These are phyloP conservation scores for Neobulgaria alba DNA, from an alignment of 2,329 filamentous ascomycete species.

Conservation along the genomic window DNA sequence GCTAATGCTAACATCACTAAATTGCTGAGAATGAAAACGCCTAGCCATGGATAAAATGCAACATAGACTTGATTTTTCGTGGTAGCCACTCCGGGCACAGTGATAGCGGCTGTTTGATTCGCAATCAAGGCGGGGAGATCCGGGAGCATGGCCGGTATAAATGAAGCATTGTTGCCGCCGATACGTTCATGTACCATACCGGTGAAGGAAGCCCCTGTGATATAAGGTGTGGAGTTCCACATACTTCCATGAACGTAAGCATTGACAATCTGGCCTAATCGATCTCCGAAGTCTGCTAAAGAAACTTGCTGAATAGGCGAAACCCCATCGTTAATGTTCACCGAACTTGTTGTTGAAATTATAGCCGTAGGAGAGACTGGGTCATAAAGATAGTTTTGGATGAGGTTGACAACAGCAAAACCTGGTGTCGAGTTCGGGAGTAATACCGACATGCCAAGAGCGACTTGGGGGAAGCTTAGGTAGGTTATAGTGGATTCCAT, in stretches of 20 bases:
- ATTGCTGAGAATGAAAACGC: conserved; percentile 14
- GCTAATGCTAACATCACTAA: conserved; percentile 16
- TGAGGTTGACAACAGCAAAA: conserved; percentile 10
- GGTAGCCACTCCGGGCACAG: conserved; percentile 10
- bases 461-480: conserved; percentile 14
- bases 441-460: conserved; percentile 14
- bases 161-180: conserved; percentile 13
- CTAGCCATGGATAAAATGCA: conserved; percentile 16
- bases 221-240: conserved; percentile 9
- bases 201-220: conserved; percentile 10
- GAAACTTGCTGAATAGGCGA: conserved; percentile 7
- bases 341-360: conserved; percentile 7
- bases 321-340: conserved; percentile 4
- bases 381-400: conserved; percentile 17
- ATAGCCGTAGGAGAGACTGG: conserved; percentile 9
- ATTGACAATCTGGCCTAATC: conserved; percentile 1
- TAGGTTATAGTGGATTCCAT: conserved; percentile 14
- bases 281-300: conserved; percentile 12
- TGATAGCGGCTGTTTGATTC: conserved; percentile 18
- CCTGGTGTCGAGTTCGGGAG: conserved; percentile 14
- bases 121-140: conserved; percentile 15
- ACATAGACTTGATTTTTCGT: conserved; percentile 13
- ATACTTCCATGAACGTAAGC: background rate
- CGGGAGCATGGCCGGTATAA: conserved; percentile 9
- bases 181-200: conserved; percentile 8